These are phyloP conservation scores for Leptomonas seymouri DNA, from an alignment of 208 protist genomes.

Conservation along the genomic window DNA sequence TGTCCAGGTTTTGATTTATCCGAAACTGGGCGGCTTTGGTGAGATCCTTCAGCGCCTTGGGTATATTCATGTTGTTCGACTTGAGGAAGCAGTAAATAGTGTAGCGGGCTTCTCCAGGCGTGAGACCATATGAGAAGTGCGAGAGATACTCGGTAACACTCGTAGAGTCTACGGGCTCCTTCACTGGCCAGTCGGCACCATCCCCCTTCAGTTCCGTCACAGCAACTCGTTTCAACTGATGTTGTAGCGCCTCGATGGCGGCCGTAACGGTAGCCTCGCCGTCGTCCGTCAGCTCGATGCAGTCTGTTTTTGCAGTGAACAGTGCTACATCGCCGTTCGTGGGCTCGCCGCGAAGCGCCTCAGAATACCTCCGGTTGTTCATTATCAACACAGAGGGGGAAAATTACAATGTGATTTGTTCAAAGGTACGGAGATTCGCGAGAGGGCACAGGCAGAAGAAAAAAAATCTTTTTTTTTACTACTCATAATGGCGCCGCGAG, in stretches of 20 bases:
- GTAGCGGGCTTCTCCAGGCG: conserved; percentile 31
- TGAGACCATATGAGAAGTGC: conserved; percentile 36
- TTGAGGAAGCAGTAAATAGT: conserved; percentile 50
- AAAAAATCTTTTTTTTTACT: no score
- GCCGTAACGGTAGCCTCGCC: conserved; percentile 12
- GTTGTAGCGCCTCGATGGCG: conserved; percentile 16
- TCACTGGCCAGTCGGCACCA: not conserved
- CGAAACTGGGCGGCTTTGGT: conserved; percentile 41
- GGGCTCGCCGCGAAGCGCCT: not conserved
- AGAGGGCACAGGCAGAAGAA: not conserved
- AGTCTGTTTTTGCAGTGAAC: conserved; percentile 15
- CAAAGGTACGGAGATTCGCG: no score
- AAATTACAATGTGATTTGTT: not conserved
- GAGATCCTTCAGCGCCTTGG: conserved; percentile 36
- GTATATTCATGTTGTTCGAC: conserved; percentile 35
- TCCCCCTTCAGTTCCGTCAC: not conserved
- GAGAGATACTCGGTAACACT: conserved; percentile 20
- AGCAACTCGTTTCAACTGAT: conserved; percentile 4
- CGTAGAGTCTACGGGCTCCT: not conserved
- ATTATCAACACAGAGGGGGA: not conserved
- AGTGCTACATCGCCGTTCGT: conserved; percentile 14
- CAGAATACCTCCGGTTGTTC: not conserved
- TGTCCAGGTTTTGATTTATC: conserved; percentile 52
- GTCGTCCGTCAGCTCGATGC: conserved; percentile 11
- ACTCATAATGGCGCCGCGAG: no score